Evolutionary conservation across 2,329 filamentous ascomycete genomes (phyloP).

Genomic region (Macrophomina phaseolina): DNA sequence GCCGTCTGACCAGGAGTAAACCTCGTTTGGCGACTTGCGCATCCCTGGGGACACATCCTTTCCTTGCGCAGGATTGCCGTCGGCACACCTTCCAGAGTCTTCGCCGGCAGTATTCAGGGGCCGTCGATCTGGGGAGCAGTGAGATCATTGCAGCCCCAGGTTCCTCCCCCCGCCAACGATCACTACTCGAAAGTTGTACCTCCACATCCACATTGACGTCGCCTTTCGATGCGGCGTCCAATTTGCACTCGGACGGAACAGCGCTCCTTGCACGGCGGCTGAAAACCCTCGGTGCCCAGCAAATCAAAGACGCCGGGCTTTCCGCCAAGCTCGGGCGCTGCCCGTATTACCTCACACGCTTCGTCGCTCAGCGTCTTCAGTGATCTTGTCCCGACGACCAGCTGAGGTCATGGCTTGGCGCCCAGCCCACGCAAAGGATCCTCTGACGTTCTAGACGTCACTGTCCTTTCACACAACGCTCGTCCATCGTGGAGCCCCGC

Average conservation of each 20-base stretch:
- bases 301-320: conserved; percentile 29
- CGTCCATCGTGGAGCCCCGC: conserved; percentile 44
- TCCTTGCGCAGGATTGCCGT: conserved; percentile 42
- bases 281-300: conserved; percentile 32
- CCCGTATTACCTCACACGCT: conserved; percentile 48
- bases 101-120: conserved; percentile 41
- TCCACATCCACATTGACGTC: conserved; percentile 38
- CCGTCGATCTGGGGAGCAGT: conserved; percentile 34
- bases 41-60: neutral
- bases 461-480: conserved; percentile 41
- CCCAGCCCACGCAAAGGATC: conserved; percentile 36
- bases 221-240: conserved; percentile 41
- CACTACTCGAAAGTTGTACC: conserved; percentile 12
- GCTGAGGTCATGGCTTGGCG: conserved; percentile 40
- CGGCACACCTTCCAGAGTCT: conserved; percentile 45
- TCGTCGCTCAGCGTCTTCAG: conserved; percentile 40
- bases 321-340: conserved; percentile 45
- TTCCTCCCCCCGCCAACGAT: conserved; percentile 29
- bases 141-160: conserved; percentile 43
- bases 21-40: neutral
- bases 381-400: conserved; percentile 39
- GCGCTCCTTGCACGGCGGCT: conserved; percentile 34
- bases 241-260: conserved; percentile 34
- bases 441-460: conserved; percentile 40
- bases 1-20: conserved; percentile 18